Evolutionary conservation across 2,329 filamentous ascomycete genomes (phyloP).

Genomic region (Sclerotinia glacialis): DNA sequence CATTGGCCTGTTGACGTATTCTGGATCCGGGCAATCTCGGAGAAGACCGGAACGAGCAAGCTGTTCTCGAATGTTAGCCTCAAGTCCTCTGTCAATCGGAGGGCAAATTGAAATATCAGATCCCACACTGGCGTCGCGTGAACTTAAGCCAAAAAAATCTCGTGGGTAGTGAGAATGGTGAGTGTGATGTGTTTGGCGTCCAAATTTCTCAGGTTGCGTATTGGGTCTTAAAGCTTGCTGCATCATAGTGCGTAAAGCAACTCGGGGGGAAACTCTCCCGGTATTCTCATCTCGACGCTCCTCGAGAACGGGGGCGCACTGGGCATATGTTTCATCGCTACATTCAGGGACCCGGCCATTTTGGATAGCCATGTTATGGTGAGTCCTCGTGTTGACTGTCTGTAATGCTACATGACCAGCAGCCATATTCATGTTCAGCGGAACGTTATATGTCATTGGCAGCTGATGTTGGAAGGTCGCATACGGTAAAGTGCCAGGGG

Average conservation of each 20-base stretch:
- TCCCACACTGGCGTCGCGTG: background rate
- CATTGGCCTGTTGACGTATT: constrained; percentile 17
- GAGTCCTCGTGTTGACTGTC: background rate
- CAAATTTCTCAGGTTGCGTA: background rate
- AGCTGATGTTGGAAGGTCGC: background rate
- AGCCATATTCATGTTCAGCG: constrained; percentile 3
- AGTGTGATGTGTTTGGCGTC: background rate
- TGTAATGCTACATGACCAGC: constrained; percentile 9
- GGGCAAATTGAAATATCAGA: constrained; percentile 7
- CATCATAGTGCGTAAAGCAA: constrained; percentile 17
- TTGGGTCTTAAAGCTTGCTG: constrained; percentile 11
- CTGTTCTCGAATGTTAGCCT: constrained; percentile 17
- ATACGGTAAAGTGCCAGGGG: background rate
- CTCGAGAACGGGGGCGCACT: background rate
- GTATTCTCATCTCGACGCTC: background rate
- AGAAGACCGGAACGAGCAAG: constrained; percentile 20
- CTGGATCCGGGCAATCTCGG: constrained; percentile 19
- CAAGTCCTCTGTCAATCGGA: constrained; percentile 11
- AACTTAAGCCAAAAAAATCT: background rate
- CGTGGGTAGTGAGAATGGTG: constrained; percentile 7
- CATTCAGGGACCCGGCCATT: background rate
- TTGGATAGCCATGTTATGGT: background rate
- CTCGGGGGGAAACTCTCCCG: constrained; percentile 1
- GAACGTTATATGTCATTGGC: constrained; percentile 11
- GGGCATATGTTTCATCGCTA: background rate